Evolutionary conservation across 345 rosid species (phyloP), one percentile per base, ranked within the genome.

Genomic region (Aegle marmelos): DNA sequence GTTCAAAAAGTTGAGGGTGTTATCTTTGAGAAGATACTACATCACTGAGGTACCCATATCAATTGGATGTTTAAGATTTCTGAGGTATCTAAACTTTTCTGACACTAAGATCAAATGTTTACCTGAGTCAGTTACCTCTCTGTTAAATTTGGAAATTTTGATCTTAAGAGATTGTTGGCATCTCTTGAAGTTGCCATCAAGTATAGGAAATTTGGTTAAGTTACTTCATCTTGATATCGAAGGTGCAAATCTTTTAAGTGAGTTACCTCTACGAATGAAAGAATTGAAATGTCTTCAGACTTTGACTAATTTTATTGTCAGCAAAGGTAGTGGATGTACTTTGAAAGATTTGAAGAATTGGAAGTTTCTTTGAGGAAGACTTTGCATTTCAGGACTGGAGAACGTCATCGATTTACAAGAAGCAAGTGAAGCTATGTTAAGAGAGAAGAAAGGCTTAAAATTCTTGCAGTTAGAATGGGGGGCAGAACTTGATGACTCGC

Each of bases 51-150:
- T 41, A 10, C 50, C 50, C 0, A 11, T 41, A 41, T 41, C 50
- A 41, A 41, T 41, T 11, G 50, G 16, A 41, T 41, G 50, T 41
- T 41, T 41, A 41, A 2, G 4, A 41, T 69, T 28, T 27, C 67
- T 74, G 0, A 58, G 70, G 16, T 66, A 73, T 58, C 70, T 73
- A 22, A 33, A 79, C 54, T 68, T 79, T 6, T 79, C 78, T 2
- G 0, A 50, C 33, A 78, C 36, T 31, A 8, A 41, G 2, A 33
- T 78, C 9, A 24, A 1, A 63, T 22, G 9, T 1, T 71, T 78
- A 36, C 76, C 76, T 13, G 76, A 71, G 21, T 78, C 76, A 3
- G 11, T 72, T 19, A 59, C 48, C 9, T 31, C 71, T 25, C 61
- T 78, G 30, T 78, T 28, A 22, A 28, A 17, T 66, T 34, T 78